Percentiles rank a stretch among this genome's conserved stretches.
These are phyloP conservation scores for Dichotomopilus funicola DNA, from an alignment of 2,329 filamentous ascomycete species.

Conservation along the genomic window DNA sequence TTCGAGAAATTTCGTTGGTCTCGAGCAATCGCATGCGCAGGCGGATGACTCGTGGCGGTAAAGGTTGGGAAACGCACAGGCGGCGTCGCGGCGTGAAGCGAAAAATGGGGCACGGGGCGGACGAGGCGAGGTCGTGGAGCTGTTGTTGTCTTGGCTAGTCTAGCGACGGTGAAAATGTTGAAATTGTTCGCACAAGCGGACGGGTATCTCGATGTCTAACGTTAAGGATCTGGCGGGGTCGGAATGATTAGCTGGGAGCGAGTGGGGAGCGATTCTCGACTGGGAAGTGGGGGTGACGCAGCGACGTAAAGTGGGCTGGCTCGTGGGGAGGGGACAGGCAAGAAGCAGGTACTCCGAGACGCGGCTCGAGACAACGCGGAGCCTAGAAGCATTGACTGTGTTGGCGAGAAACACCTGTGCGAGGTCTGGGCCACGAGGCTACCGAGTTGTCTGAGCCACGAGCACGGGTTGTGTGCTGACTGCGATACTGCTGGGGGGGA, in stretches of 20 bases:
- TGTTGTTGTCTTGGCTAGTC: not conserved
- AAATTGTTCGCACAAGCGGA: constrained; percentile 11
- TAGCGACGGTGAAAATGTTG: constrained; percentile 14
- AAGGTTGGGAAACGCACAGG: not conserved
- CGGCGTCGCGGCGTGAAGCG: not conserved
- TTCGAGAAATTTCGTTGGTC: not conserved
- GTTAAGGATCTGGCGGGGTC: constrained; percentile 15
- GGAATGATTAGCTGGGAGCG: constrained; percentile 12
- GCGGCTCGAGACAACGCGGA: too few relatives aligned
- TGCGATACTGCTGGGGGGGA: constrained; percentile 5
- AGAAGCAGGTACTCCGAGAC: too few relatives aligned
- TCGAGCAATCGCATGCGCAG: constrained; percentile 12
- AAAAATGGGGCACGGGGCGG: not conserved
- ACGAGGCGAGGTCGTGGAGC: not conserved
- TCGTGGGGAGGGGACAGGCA: too few relatives aligned
- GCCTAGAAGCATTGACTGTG: too few relatives aligned
- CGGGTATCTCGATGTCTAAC: constrained; percentile 24
- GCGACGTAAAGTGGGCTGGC: not conserved
- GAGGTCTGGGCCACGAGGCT: not conserved
- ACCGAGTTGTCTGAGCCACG: not conserved
- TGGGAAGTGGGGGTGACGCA: constrained; percentile 9
- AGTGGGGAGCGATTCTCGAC: not conserved
- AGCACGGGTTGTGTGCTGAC: not conserved
- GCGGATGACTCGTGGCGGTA: not conserved
- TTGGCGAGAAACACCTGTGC: too few relatives aligned